Evolutionary conservation across 768 basidiomycete species (phyloP).

Genomic region (Guyanaporus albipodus): DNA sequence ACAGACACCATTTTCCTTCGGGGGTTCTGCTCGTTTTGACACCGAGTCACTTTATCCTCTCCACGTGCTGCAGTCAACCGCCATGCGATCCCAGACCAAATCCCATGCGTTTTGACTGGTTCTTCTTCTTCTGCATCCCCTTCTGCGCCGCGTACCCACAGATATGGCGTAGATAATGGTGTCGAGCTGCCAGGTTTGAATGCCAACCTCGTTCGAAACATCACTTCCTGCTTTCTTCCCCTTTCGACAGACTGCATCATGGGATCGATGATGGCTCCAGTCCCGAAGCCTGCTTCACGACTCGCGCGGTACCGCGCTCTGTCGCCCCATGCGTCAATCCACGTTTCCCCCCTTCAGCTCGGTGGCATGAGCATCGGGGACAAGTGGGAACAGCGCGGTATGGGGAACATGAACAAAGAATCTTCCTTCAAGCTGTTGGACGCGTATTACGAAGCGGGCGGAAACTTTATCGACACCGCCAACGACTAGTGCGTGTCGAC

Average conservation of each 20-base stretch:
- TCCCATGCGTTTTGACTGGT: too few species aligned
- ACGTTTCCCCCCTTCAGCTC: constrained; percentile 41
- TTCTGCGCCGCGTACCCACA: background rate
- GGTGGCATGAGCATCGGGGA: constrained; percentile 45
- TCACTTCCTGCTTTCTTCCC: too few species aligned
- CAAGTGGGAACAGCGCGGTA: constrained; percentile 30
- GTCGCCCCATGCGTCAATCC: constrained; percentile 35
- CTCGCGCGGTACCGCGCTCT: constrained; percentile 35
- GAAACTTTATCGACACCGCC: constrained; percentile 49
- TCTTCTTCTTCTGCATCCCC: background rate
- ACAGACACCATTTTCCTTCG: too few species aligned
- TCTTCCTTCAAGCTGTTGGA: constrained; percentile 44
- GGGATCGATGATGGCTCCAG: background rate
- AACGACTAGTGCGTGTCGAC: constrained; percentile 42
- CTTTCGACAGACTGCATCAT: background rate
- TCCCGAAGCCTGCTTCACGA: constrained; percentile 5
- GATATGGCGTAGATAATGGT: background rate
- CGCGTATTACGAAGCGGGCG: constrained; percentile 39
- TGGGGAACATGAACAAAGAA: constrained; percentile 41
- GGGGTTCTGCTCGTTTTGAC: too few species aligned
- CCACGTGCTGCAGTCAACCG: too few species aligned
- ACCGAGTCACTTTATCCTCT: too few species aligned
- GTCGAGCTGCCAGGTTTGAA: background rate
- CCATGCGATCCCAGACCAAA: too few species aligned
- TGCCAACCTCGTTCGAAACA: too few species aligned